Evolutionary conservation across 2,329 filamentous ascomycete genomes (phyloP).

Genomic region (Pseudocercospora vitis): DNA sequence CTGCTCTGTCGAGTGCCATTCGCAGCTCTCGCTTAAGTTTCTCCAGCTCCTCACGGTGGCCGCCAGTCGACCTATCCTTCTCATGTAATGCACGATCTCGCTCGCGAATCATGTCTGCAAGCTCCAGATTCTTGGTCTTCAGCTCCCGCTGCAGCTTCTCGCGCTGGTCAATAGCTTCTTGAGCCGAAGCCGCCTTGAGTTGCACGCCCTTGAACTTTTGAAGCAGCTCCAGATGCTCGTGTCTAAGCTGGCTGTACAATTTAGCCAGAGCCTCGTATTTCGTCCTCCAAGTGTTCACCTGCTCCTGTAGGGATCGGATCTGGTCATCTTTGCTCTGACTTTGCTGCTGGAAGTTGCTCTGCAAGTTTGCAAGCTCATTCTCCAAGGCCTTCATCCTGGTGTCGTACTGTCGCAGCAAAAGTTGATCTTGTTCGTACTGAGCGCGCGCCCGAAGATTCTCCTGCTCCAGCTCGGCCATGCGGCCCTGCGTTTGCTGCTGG

Average conservation of each 20-base stretch:
- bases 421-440: constrained; percentile 94
- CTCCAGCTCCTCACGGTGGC: constrained; percentile 89
- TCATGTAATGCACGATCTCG: constrained; percentile 91
- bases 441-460: constrained; percentile 92
- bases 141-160: constrained; percentile 97
- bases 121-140: constrained; percentile 98
- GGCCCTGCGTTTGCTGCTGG: constrained; percentile 89
- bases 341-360: constrained; percentile 81
- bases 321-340: constrained; percentile 90
- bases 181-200: constrained; percentile 92
- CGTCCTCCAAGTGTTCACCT: constrained; percentile 94
- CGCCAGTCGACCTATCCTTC: constrained; percentile 80
- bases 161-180: constrained; percentile 90
- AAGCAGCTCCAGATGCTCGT: constrained; percentile 90
- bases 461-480: constrained; percentile 90
- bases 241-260: constrained; percentile 91
- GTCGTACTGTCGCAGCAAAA: constrained; percentile 96
- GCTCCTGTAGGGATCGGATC: constrained; percentile 87
- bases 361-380: constrained; percentile 78
- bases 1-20: constrained; percentile 85
- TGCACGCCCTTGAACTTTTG: constrained; percentile 97
- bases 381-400: constrained; percentile 89
- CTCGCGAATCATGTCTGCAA: constrained; percentile 98
- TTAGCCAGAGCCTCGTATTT: constrained; percentile 98
- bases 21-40: constrained; percentile 92